Base-by-base conservation (phyloP, 345 rosid genomes). In the Erodium maritimum region DNA sequence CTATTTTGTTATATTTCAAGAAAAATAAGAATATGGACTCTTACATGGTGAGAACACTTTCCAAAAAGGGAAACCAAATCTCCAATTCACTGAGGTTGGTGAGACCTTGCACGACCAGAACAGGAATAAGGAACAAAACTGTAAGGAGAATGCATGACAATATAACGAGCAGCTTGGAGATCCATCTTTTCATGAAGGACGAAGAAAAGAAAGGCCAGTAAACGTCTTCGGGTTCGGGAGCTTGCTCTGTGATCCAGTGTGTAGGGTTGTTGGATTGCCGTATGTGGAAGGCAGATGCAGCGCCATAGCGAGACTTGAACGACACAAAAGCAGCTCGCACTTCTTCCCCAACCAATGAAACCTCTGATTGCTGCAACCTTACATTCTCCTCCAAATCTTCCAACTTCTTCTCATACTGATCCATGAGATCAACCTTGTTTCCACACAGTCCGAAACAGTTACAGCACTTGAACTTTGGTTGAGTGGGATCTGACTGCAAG, bases 151-250 rank as follows among this genome's bases (percentile, higher is more conserved):
- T 82, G 68, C 80, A 84, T 19, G 87, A 79, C 23, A 88, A 80
- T 12, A 82, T 65, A 65, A 91, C 77, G 34, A 84, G 70, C 25
- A 91, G 73, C 80, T 66, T 88, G 55, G 88, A 82, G 37, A 88
- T 71, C 98, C 98, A 91, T 75, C 75, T 79, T 68, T 70, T 76
- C 81, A 86, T 79, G 75, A 91, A 91, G 9, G 98, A 75, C 20
- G 93, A 70, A 50, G 96, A 88, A 66, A 91, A 86, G 76, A 86
- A 91, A 59, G 98, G 96, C 98, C 98, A 91, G 69, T 79, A 88
- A 56, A 91, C 91, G 65, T 91, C 96, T 62, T 73, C 56, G 23
- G 96, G 98, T 57, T 80, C 86, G 54, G 96, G 95, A 61, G 98
- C 96, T 77, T 83, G 79, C 67, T 88, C 98, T 42, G 87, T 67